These are phyloP conservation scores for Ogataea pilisensis DNA, from an alignment of 805 yeast species.

Conservation along the genomic window DNA sequence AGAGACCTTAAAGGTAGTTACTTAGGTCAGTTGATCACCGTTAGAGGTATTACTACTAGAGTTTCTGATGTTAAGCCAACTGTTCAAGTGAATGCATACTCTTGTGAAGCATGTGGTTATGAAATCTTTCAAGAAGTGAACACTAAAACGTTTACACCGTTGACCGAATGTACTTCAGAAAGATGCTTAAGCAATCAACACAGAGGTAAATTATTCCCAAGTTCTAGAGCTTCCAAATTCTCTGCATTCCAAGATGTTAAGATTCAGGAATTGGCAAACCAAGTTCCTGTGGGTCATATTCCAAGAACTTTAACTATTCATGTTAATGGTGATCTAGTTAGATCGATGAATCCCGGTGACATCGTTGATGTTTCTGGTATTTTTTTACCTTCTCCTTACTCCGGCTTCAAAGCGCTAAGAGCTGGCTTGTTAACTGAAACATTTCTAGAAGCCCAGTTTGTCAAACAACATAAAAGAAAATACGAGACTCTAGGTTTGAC, in stretches of 20 bases:
- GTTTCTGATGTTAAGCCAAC: constrained; percentile 96
- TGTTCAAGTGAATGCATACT: constrained; percentile 86
- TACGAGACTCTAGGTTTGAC: constrained; percentile 64
- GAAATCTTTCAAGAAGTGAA: constrained; percentile 95
- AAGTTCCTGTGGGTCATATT: constrained; percentile 97
- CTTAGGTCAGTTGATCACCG: constrained; percentile 83
- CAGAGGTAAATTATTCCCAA: constrained; percentile 85
- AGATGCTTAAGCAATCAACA: constrained; percentile 75
- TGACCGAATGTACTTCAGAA: constrained; percentile 77
- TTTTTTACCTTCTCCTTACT: constrained; percentile 89
- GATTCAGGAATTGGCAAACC: constrained; percentile 90
- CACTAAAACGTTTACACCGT: constrained; percentile 80
- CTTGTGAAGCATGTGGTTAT: constrained; percentile 96
- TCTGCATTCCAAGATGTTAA: constrained; percentile 93
- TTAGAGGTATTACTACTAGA: constrained; percentile 91
- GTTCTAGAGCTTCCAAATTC: constrained; percentile 94
- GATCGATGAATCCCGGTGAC: constrained; percentile 91
- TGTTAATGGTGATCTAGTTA: constrained; percentile 86
- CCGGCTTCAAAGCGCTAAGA: constrained; percentile 87
- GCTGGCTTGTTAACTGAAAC: constrained; percentile 96
- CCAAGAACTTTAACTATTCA: constrained; percentile 85
- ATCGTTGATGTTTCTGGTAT: constrained; percentile 90
- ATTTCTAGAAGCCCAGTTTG: constrained; percentile 80
- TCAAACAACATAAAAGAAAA: constrained; percentile 84
- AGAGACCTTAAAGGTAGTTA: constrained; percentile 82